A percentile compares a stretch with the other conserved stretches of the same genome.
These are phyloP conservation scores for Ettlia oleoabundans DNA, from an alignment of 139 green algal genomes.

Conservation along the genomic window DNA sequence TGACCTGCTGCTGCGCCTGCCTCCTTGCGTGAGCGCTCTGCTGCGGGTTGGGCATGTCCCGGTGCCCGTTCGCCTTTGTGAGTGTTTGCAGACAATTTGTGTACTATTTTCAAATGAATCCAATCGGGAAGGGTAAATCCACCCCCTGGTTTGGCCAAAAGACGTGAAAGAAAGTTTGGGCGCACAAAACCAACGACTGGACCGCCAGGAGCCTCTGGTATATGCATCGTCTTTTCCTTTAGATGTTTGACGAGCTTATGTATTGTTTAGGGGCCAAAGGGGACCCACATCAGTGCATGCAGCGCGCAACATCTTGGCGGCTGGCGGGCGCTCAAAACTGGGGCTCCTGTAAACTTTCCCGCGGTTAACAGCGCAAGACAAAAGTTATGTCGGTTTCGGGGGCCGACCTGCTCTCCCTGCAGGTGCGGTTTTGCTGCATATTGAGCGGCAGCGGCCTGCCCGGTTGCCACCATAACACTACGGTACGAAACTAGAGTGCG, in stretches of 20 bases:
- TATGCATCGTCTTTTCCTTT: too few species aligned
- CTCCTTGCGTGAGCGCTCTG: not conserved
- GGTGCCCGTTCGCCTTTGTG: not conserved
- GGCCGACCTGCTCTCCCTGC: conserved; percentile 33
- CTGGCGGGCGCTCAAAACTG: not conserved
- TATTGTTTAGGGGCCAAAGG: not conserved
- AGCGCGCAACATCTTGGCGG: not conserved
- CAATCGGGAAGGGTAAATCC: too few species aligned
- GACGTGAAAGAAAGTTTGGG: too few species aligned
- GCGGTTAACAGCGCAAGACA: too few species aligned
- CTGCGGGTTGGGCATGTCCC: conserved; percentile 8
- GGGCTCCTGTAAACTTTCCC: too few species aligned
- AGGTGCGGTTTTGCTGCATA: too few species aligned
- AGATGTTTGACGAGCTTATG: not conserved
- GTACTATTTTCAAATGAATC: not conserved
- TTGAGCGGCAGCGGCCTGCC: too few species aligned
- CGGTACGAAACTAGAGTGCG: too few species aligned
- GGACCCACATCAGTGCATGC: not conserved
- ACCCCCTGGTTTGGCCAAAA: too few species aligned
- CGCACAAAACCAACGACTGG: too few species aligned
- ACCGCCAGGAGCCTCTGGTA: too few species aligned
- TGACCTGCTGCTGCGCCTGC: not conserved
- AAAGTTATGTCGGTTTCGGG: conserved; percentile 20
- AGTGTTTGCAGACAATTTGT: not conserved
- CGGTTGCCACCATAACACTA: too few species aligned